Evolutionary conservation across 163 green algal species (phyloP), one percentile per base, ranked within the genome.

Genomic region (Prototheca wickerhamii): DNA sequence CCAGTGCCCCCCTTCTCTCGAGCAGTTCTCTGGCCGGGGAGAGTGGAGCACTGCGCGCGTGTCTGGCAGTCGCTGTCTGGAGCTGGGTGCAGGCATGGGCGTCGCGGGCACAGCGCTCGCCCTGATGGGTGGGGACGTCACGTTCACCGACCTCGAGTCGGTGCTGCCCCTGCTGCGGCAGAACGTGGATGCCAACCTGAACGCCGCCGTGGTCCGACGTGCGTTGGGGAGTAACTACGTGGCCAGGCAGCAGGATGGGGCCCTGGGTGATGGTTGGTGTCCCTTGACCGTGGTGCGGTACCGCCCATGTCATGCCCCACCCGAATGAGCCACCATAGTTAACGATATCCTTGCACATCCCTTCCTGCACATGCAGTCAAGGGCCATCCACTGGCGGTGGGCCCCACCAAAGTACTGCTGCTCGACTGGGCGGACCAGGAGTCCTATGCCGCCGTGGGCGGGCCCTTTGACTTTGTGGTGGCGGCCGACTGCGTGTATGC

Each of bases 401-500:
- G 71, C 12, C 21, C 7, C 25, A 26, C 57, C 7, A 23, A 4
- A 2, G 71, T 78, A 5, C 25, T 30, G 6, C 59, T 65, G 8
- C 42, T 75, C 20, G 72, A 79, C 55, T 79, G 72, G 72, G 44
- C 62, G 0, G 42, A 63, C 53, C 37, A 26, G 18, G 20, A 7
- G 18, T 35, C 46, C 33, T 71, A 75, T 17, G 33, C 61, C 2
- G 30, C 58, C 18, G 58, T 85, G 29, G 17, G 67, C 1, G 74
- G 78, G 17, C 85, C 89, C 2, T 94, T 86, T 70, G 88, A 95
- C 49, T 88, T 77, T 72, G 59, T 96, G 0, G 61, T 96, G 3
- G 87, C 85, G 0, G 84, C 88, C 15, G 89, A 96, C 73, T 96
- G 91, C 76, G 83, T 96, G 0, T 96, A 96, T 61, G 70, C 82